Conservation (phyloP, 345 rosid species). For the Syzygium grande region DNA sequence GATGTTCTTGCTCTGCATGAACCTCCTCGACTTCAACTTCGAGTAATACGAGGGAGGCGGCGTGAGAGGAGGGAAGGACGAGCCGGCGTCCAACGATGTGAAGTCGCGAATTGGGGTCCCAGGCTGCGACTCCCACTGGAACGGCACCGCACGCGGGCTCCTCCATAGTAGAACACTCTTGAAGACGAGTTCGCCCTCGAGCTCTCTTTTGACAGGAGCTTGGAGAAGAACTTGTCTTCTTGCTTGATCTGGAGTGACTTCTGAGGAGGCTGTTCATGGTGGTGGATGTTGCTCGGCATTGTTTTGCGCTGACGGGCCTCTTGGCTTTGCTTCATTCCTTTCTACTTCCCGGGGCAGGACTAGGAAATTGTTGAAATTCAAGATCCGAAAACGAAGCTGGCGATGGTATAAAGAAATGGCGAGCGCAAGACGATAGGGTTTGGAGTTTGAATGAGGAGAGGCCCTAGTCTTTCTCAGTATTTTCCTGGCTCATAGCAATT, state of each 20-base stretch:
- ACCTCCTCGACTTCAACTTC: background rate
- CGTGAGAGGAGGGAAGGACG: slow-evolving; percentile 27
- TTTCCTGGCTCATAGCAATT: background rate
- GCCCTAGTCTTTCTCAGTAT: background rate
- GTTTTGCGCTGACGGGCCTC: background rate
- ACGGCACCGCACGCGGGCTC: slow-evolving; percentile 53
- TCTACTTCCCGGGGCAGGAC: background rate
- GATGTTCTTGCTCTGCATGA: background rate
- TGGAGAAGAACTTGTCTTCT: slow-evolving; percentile 44
- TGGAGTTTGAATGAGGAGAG: background rate
- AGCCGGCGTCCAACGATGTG: slow-evolving; percentile 29
- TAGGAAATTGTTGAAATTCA: background rate
- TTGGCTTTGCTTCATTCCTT: background rate
- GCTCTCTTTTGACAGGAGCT: slow-evolving; percentile 53
- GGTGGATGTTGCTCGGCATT: background rate
- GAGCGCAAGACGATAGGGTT: background rate
- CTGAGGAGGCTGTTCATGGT: background rate
- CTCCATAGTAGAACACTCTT: slow-evolving; percentile 66
- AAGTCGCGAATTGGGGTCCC: slow-evolving; percentile 74
- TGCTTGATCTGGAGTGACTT: slow-evolving; percentile 21
- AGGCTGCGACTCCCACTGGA: slow-evolving; percentile 84
- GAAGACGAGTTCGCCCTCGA: slow-evolving; percentile 51
- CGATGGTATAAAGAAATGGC: background rate
- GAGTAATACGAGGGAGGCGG: slow-evolving; percentile 15
- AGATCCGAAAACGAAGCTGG: slow-evolving; percentile 2